These are phyloP conservation scores for Penicillium frequentans DNA, from an alignment of 2,329 filamentous ascomycete genomes.

Conservation along the genomic window DNA sequence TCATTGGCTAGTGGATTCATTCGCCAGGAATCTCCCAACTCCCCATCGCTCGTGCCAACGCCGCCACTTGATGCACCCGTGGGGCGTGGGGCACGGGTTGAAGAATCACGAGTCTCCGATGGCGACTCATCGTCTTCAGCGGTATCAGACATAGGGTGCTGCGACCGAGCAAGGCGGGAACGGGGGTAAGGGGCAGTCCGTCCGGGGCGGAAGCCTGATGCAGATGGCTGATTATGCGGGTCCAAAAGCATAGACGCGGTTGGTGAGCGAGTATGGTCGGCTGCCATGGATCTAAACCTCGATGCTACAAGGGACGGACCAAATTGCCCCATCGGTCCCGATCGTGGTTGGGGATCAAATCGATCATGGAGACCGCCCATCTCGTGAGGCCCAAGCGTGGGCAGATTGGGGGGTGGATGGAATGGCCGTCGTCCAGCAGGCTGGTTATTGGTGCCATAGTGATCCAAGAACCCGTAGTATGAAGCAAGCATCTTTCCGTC, in stretches of 20 bases:
- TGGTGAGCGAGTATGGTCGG: conserved; percentile 36
- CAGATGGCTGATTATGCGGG: conserved; percentile 47
- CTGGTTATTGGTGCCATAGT: conserved; percentile 76
- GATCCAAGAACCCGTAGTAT: conserved; percentile 91
- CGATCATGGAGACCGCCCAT: conserved; percentile 46
- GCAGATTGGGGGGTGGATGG: conserved; percentile 73
- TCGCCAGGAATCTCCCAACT: conserved; percentile 56
- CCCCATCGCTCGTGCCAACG: conserved; percentile 52
- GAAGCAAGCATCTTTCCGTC: conserved; percentile 99
- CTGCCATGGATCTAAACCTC: conserved; percentile 23
- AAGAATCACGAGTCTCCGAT: conserved; percentile 14
- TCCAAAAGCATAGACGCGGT: conserved; percentile 48
- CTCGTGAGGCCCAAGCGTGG: conserved; percentile 65
- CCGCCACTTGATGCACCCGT: conserved; percentile 37
- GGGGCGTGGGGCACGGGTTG: conserved; percentile 17
- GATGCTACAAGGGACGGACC: conserved; percentile 31
- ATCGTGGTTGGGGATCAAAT: conserved; percentile 25
- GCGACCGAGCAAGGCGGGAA: conserved; percentile 30
- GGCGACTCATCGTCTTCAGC: conserved; percentile 31
- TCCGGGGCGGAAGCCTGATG: conserved; percentile 36
- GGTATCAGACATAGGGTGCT: conserved; percentile 26
- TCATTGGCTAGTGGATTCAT: conserved; percentile 43
- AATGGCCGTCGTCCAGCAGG: conserved; percentile 54
- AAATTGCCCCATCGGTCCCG: conserved; percentile 17
- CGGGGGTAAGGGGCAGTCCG: conserved; percentile 29